These are phyloP conservation scores for Penicillium canariense DNA, from an alignment of 495 filamentous ascomycete genomes.

Conservation along the genomic window DNA sequence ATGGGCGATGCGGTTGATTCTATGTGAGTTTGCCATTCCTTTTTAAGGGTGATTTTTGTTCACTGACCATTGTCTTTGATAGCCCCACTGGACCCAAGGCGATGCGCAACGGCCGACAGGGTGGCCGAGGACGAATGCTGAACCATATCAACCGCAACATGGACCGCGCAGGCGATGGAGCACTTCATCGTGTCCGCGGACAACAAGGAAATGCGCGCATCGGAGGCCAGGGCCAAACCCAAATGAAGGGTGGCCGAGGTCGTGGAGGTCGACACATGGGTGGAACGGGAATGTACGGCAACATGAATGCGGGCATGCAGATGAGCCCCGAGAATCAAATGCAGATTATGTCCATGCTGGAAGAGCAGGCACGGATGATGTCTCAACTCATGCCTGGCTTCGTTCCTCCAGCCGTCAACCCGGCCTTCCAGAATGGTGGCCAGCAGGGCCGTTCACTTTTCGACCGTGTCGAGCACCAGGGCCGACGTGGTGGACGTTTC, in stretches of 20 bases:
- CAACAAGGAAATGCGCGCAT: conserved; percentile 73
- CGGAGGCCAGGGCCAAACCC: conserved; percentile 66
- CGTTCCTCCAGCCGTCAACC: conserved; percentile 50
- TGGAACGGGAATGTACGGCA: conserved; percentile 51
- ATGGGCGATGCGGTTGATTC: conserved; percentile 67
- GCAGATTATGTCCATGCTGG: conserved; percentile 77
- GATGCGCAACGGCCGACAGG: conserved; percentile 72
- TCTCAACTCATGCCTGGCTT: conserved; percentile 58
- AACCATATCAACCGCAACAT: conserved; percentile 85
- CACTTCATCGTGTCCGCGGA: conserved; percentile 77
- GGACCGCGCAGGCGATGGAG: conserved; percentile 69
- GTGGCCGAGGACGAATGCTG: conserved; percentile 70
- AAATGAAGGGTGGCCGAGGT: conserved; percentile 67
- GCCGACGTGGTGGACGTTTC: conserved; percentile 28
- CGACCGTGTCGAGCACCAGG: conserved; percentile 65
- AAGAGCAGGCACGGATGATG: conserved; percentile 89
- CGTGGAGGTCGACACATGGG: conserved; percentile 51
- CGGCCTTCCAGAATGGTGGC: conserved; percentile 49
- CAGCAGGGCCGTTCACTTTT: conserved; percentile 68
- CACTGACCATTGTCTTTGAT: conserved; percentile 19
- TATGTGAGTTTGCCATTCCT: conserved; percentile 60
- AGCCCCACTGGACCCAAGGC: conserved; percentile 94
- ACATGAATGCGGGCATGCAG: conserved; percentile 42
- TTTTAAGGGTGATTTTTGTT: background rate
- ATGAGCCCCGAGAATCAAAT: conserved; percentile 70